Percentiles rank a stretch among this genome's conserved stretches.
Conservation (phyloP, 2,329 filamentous ascomycete genomes). For the Arachnomyces sp. region DNA sequence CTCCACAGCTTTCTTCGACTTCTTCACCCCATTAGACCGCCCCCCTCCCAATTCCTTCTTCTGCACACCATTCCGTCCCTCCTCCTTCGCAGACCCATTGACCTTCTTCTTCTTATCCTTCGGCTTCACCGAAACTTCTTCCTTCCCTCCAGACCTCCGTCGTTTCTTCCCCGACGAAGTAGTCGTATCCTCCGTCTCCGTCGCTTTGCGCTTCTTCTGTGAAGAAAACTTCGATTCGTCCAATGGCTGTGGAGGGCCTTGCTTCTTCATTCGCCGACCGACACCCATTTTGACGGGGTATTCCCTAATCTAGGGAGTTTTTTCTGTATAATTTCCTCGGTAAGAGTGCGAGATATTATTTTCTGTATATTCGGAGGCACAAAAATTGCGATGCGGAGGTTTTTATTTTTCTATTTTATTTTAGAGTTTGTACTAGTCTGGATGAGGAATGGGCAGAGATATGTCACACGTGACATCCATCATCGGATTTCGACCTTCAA, state of each 20-base stretch:
- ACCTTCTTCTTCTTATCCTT: conserved; percentile 51
- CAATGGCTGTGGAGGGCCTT: conserved; percentile 74
- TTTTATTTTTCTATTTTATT: no score
- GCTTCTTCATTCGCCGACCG: conserved; percentile 90
- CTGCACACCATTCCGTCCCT: conserved; percentile 23
- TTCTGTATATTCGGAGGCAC: no score
- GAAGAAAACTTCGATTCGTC: conserved; percentile 58
- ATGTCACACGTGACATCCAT: no score
- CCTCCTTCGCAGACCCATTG: conserved; percentile 35
- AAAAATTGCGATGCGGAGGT: no score
- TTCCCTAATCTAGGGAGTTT: conserved; percentile 6
- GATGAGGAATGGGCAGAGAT: no score
- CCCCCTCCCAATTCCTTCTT: conserved; percentile 25
- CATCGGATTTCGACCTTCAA: no score
- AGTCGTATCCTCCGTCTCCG: conserved; percentile 53
- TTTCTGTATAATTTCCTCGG: conserved; percentile 9
- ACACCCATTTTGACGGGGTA: conserved; percentile 61
- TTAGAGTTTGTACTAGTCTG: no score
- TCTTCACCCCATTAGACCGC: conserved; percentile 16
- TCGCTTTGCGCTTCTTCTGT: conserved; percentile 74
- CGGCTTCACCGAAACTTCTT: conserved; percentile 32
- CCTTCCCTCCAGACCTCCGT: conserved; percentile 4
- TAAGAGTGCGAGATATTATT: no score
- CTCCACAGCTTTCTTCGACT: conserved; percentile 22
- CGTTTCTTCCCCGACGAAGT: conserved; percentile 31